These are phyloP conservation scores for Cystobasidiopsis lactophilus DNA, from an alignment of 768 basidiomycete species.

Conservation along the genomic window DNA sequence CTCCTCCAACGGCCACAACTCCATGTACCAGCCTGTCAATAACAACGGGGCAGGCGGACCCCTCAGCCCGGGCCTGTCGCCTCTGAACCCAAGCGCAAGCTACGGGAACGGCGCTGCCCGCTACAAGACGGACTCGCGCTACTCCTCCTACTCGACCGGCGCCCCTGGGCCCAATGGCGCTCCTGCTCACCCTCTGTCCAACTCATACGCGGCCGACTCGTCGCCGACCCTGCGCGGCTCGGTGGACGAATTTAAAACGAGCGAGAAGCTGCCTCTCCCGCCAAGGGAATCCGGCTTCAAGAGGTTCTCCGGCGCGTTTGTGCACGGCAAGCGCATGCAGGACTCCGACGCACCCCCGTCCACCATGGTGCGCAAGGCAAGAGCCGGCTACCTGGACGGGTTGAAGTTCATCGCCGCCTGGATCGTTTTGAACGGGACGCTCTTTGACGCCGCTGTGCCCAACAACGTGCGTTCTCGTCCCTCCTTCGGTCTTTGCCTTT, in stretches of 20 bases:
- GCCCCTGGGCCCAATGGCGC: neutral
- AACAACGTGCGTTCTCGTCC: conserved; percentile 9
- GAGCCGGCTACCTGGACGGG: conserved; percentile 20
- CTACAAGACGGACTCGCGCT: no score
- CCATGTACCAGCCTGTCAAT: neutral
- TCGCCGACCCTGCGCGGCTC: conserved; percentile 19
- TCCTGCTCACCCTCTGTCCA: conserved; percentile 20
- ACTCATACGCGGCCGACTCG: conserved; percentile 18
- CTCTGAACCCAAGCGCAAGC: neutral
- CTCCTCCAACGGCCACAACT: neutral
- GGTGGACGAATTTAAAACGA: conserved; percentile 10
- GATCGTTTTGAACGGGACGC: conserved; percentile 20
- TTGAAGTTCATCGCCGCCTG: conserved; percentile 15
- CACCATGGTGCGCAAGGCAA: conserved; percentile 16
- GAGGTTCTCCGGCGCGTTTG: conserved; percentile 14
- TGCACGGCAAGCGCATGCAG: conserved; percentile 2
- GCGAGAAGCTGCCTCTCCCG: conserved; percentile 14
- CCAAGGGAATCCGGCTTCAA: conserved; percentile 9
- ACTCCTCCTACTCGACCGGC: neutral
- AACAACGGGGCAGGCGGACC: neutral
- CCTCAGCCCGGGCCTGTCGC: neutral
- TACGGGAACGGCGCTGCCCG: no score
- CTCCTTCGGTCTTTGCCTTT: neutral
- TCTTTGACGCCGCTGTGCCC: conserved; percentile 16
- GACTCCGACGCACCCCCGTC: neutral